phyloP scores from a whole-genome alignment of 495 filamentous ascomycete species.

The Penicillium silybi region DNA sequence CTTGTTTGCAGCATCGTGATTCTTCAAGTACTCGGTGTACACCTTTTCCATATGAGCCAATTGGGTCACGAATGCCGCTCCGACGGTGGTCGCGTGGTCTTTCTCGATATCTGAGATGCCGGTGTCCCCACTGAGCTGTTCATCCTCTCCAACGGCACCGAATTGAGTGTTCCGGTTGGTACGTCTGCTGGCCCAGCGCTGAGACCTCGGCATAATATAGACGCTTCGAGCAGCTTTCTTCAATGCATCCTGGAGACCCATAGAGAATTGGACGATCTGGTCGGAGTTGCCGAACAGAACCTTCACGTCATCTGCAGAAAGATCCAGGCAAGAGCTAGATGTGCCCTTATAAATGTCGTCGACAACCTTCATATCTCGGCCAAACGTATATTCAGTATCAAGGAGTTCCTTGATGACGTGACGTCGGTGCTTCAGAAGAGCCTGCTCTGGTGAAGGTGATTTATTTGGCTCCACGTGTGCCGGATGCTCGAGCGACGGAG shows the following conservation, averaged over 20 bases:
- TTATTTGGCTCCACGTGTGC: conserved; percentile 21
- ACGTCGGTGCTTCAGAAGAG: conserved; percentile 60
- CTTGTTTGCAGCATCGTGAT: conserved; percentile 78
- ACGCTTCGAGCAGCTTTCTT: conserved; percentile 71
- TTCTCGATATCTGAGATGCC: conserved; percentile 58
- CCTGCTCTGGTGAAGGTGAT: conserved; percentile 53
- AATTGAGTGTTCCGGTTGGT: conserved; percentile 38
- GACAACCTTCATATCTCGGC: conserved; percentile 90
- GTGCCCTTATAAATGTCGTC: conserved; percentile 98
- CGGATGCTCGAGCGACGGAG: conserved; percentile 29
- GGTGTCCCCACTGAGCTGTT: conserved; percentile 30
- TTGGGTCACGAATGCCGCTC: conserved; percentile 70
- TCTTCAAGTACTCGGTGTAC: conserved; percentile 81
- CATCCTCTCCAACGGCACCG: conserved; percentile 14
- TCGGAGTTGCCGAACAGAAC: conserved; percentile 86
- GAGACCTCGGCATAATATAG: conserved; percentile 60
- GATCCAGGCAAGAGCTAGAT: conserved; percentile 70
- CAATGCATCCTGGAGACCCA: conserved; percentile 68
- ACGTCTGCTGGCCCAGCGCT: conserved; percentile 54
- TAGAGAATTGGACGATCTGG: conserved; percentile 79
- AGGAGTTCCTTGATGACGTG: conserved; percentile 85
- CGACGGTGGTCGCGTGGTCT: conserved; percentile 72
- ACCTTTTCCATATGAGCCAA: conserved; percentile 76
- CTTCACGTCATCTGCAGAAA: conserved; percentile 81
- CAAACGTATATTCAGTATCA: conserved; percentile 83